Percentiles rank a stretch among this genome's conserved stretches.
Conservation (phyloP, 1,284 basidiomycete species). For the Heliocybe sulcata region DNA sequence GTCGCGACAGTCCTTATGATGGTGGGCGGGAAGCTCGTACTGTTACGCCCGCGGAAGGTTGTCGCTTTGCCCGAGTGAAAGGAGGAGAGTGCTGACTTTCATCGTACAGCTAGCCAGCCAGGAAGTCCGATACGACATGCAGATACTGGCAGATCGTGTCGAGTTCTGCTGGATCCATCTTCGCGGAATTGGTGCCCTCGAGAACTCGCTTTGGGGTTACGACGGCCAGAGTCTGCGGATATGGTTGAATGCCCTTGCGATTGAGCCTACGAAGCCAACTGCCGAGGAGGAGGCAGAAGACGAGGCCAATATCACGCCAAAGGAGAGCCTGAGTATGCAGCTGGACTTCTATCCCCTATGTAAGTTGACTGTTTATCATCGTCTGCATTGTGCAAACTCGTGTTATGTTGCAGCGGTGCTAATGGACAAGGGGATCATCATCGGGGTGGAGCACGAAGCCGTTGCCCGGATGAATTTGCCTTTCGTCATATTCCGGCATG, state of each 20-base stretch:
- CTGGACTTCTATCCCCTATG: slow-evolving; percentile 95
- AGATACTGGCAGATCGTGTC: slow-evolving; percentile 91
- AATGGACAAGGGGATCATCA: slow-evolving; percentile 98
- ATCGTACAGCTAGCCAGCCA: slow-evolving; percentile 64
- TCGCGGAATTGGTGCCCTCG: slow-evolving; percentile 84
- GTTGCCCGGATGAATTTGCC: slow-evolving; percentile 73
- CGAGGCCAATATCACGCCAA: slow-evolving; percentile 58
- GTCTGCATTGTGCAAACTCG: background rate
- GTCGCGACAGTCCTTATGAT: slow-evolving; percentile 96
- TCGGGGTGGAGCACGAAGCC: slow-evolving; percentile 89
- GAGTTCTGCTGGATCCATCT: slow-evolving; percentile 99
- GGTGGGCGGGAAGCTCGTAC: slow-evolving; percentile 87
- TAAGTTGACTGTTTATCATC: slow-evolving; percentile 35
- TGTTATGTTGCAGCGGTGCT: slow-evolving; percentile 75
- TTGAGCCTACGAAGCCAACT: slow-evolving; percentile 44
- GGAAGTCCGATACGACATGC: slow-evolving; percentile 97
- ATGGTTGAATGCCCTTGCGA: slow-evolving; percentile 93
- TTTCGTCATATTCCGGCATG: slow-evolving; percentile 89
- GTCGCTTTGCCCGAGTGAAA: slow-evolving; percentile 3
- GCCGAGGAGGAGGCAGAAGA: slow-evolving; percentile 28
- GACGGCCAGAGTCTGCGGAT: slow-evolving; percentile 87
- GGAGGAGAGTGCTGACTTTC: slow-evolving; percentile 5
- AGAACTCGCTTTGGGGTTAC: slow-evolving; percentile 97
- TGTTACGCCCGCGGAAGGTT: slow-evolving; percentile 81
- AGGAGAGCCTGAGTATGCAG: slow-evolving; percentile 88